Evolutionary conservation across 1,284 basidiomycete genomes (phyloP), one percentile per base, ranked within the genome.

Genomic region (Marasmius sp.): DNA sequence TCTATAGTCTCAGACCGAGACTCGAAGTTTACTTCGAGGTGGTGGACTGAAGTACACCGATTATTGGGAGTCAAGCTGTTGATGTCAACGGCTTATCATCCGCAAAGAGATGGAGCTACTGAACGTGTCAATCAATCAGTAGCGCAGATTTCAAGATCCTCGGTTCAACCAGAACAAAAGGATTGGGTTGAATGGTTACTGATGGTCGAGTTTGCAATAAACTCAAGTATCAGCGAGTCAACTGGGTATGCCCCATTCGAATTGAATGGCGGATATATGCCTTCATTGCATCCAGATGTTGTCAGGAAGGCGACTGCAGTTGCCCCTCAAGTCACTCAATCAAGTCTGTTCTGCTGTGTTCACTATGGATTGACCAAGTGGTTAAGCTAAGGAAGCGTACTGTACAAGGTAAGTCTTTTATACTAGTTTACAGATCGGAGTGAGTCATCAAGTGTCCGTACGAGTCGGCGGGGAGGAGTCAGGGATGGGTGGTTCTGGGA

Each of bases 221-320:
- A 54, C 37, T 54, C 34, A 3, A 54, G 69, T 18, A 61, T 72
- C 0, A 74, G 64, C 22, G 69, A 66, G 1, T 66, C 71, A 0
- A 78, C 74, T 0, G 72, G 73, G 1, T 77, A 71, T 57, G 67
- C 75, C 0, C 76, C 75, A 1, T 81, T 80, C 59, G 70, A 76
- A 45, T 62, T 80, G 1, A 76, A 74, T 59, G 67, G 70, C 41
- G 74, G 75, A 2, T 54, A 37, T 8, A 38, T 54, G 3, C 52
- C 52, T 37, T 38, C 34, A n/a, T n/a, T n/a, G n/a, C n/a, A n/a
- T n/a, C n/a, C n/a, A n/a, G n/a, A n/a, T n/a, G n/a, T n/a, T n/a
- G n/a, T n/a, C n/a, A n/a, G n/a, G n/a, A n/a, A n/a, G n/a, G n/a
- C n/a, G n/a, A n/a, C n/a, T n/a, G n/a, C n/a, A n/a, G n/a, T n/a